Evolutionary conservation across 2,329 filamentous ascomycete genomes (phyloP).

Genomic region (Cadophora sp.): DNA sequence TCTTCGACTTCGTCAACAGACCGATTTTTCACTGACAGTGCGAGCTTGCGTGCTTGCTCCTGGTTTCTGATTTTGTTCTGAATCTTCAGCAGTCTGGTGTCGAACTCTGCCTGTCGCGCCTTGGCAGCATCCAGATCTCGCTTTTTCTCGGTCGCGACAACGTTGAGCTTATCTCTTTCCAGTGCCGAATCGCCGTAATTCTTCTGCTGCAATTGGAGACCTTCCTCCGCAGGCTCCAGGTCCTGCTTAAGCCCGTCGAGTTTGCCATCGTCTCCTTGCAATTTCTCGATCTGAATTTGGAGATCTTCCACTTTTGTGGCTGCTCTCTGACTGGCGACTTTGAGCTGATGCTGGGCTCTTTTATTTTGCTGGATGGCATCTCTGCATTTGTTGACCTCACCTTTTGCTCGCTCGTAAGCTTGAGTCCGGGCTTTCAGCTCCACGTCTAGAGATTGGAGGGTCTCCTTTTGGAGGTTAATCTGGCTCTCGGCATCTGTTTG

Average conservation of each 20-base stretch:
- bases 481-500: slow-evolving; percentile 76
- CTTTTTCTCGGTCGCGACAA: slow-evolving; percentile 47
- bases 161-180: slow-evolving; percentile 57
- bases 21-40: slow-evolving; percentile 67
- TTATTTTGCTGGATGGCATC: slow-evolving; percentile 58
- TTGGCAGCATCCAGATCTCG: slow-evolving; percentile 49
- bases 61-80: slow-evolving; percentile 58
- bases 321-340: slow-evolving; percentile 62
- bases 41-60: slow-evolving; percentile 57
- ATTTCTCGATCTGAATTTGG: slow-evolving; percentile 67
- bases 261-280: slow-evolving; percentile 71
- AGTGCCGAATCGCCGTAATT: slow-evolving; percentile 61
- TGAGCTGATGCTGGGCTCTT: slow-evolving; percentile 55
- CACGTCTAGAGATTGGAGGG: slow-evolving; percentile 58
- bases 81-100: slow-evolving; percentile 60
- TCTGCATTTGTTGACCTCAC: slow-evolving; percentile 55
- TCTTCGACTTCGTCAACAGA: slow-evolving; percentile 60
- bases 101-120: slow-evolving; percentile 45
- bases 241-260: slow-evolving; percentile 64
- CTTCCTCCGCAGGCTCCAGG: slow-evolving; percentile 58
- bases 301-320: slow-evolving; percentile 62
- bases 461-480: slow-evolving; percentile 59
- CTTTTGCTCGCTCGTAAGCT: slow-evolving; percentile 47
- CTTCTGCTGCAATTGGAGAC: slow-evolving; percentile 56
- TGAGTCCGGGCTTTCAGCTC: slow-evolving; percentile 59